phyloP scores from a whole-genome alignment of 176 grass and related monocot genomes.

The sorghum (Sorghum bicolor) region DNA sequence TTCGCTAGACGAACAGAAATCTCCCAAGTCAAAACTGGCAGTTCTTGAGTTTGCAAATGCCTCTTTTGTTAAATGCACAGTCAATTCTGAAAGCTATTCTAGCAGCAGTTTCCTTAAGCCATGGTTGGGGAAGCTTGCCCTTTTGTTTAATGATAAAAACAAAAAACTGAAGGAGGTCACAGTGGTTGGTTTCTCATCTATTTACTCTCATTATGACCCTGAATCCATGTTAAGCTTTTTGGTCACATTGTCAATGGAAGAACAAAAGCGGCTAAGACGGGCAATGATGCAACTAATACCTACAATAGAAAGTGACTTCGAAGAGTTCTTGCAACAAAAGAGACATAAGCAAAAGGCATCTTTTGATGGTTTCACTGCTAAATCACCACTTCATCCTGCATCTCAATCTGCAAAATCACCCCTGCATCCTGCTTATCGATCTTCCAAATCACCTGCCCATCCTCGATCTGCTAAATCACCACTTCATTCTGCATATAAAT shows the following conservation, averaged over 20 bases:
- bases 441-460: slow-evolving; percentile 19
- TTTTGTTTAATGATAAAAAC: slow-evolving; percentile 78
- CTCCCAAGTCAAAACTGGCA: slow-evolving; percentile 75
- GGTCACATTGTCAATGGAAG: slow-evolving; percentile 70
- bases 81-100: slow-evolving; percentile 60
- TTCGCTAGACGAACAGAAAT: slow-evolving; percentile 85
- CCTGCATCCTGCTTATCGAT: slow-evolving; percentile 6
- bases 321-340: slow-evolving; percentile 77
- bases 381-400: slow-evolving; percentile 18
- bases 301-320: slow-evolving; percentile 64
- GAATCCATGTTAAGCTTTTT: slow-evolving; percentile 70
- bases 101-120: slow-evolving; percentile 76
- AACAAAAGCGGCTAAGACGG: slow-evolving; percentile 72
- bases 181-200: slow-evolving; percentile 57
- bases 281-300: slow-evolving; percentile 69
- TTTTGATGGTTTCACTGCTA: slow-evolving; percentile 54
- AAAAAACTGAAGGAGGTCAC: slow-evolving; percentile 74
- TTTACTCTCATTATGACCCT: slow-evolving; percentile 81
- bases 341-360: slow-evolving; percentile 55
- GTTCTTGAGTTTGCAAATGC: slow-evolving; percentile 86
- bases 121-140: slow-evolving; percentile 81
- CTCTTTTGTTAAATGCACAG: slow-evolving; percentile 72
- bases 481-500: background rate
- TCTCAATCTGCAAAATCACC: slow-evolving; percentile 20
- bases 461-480: background rate